Conservation (phyloP, 345 rosid species). For the Salix viminalis region DNA sequence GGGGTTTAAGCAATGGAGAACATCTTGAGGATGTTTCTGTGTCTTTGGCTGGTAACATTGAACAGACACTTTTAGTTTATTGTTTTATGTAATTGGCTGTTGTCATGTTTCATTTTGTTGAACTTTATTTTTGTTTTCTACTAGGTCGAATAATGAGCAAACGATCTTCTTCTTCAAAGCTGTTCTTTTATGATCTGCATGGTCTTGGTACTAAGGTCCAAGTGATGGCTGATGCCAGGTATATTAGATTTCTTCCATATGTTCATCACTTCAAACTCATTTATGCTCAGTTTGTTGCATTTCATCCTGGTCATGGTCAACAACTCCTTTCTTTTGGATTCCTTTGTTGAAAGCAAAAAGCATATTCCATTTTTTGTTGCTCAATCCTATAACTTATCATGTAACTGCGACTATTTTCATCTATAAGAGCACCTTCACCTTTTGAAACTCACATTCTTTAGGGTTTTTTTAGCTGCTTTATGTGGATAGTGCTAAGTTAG, state of each 20-base stretch:
- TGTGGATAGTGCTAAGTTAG: too few relatives aligned
- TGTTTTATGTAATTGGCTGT: not conserved
- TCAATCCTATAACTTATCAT: too few relatives aligned
- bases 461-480: too few relatives aligned
- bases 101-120: not conserved
- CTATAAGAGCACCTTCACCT: too few relatives aligned
- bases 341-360: too few relatives aligned
- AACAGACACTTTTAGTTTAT: not conserved
- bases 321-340: too few relatives aligned
- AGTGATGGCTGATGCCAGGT: conserved; percentile 97
- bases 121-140: conserved; percentile 9
- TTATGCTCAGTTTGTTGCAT: not conserved
- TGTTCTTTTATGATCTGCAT: conserved; percentile 84
- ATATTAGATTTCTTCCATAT: not conserved
- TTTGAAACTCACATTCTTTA: too few relatives aligned
- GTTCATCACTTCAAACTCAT: not conserved
- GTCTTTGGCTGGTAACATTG: conserved; percentile 63
- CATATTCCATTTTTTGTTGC: too few relatives aligned
- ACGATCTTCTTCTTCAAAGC: conserved; percentile 77
- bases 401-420: too few relatives aligned
- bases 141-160: conserved; percentile 93
- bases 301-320: not conserved
- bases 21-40: conserved; percentile 57
- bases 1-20: conserved; percentile 56
- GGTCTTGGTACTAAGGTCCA: conserved; percentile 73